A percentile compares a stretch with the other conserved stretches of the same genome.
Conservation (phyloP, 2,329 filamentous ascomycete species). For the Madurella fahalii region DNA sequence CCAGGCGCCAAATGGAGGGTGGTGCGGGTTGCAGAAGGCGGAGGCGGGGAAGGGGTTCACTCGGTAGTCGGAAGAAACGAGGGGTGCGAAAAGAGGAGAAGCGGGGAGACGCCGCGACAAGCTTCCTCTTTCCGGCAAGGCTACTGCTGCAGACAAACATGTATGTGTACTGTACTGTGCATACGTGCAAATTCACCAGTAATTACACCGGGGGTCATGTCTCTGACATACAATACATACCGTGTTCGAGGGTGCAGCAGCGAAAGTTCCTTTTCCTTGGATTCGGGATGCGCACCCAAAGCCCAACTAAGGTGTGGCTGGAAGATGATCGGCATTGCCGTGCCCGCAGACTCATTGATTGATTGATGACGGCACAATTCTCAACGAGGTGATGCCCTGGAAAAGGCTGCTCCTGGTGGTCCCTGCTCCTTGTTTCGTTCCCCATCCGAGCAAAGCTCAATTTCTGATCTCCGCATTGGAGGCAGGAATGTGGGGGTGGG, state of each 20-base stretch:
- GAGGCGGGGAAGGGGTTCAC: slow-evolving; percentile 22
- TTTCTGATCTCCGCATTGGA: slow-evolving; percentile 38
- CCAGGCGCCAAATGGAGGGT: background rate
- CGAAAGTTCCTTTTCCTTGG: too few relatives aligned
- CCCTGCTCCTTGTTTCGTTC: background rate
- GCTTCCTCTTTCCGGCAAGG: background rate
- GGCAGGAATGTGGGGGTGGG: slow-evolving; percentile 23
- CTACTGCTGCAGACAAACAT: background rate
- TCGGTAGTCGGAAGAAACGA: slow-evolving; percentile 19
- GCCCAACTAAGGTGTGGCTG: too few relatives aligned
- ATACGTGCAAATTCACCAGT: too few relatives aligned
- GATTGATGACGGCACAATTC: slow-evolving; percentile 17
- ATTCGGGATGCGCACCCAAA: too few relatives aligned
- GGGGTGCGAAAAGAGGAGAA: slow-evolving; percentile 19
- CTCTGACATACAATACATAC: too few relatives aligned
- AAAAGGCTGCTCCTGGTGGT: background rate
- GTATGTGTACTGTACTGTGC: background rate
- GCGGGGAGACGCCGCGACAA: slow-evolving; percentile 9
- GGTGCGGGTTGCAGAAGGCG: slow-evolving; percentile 18
- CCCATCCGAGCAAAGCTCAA: slow-evolving; percentile 1
- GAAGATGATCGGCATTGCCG: too few relatives aligned
- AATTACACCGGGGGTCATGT: too few relatives aligned
- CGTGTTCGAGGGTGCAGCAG: too few relatives aligned
- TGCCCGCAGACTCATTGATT: too few relatives aligned
- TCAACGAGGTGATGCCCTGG: background rate